Evolutionary conservation across 2,329 filamentous ascomycete species (phyloP).

Genomic region (Cladophialophora psammophila): DNA sequence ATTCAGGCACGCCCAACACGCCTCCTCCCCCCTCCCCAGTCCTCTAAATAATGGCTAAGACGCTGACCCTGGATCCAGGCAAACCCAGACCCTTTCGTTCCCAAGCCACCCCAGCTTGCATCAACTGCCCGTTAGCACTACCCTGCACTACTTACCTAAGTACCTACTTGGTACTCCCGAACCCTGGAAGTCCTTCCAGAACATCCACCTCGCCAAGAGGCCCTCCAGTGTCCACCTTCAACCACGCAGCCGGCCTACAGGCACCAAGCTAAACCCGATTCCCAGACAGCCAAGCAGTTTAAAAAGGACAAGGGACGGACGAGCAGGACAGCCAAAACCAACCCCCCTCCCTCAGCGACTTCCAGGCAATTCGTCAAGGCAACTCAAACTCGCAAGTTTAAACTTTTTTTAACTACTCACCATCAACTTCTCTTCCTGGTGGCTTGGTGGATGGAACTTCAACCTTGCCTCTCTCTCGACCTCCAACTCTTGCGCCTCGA

Average conservation of each 20-base stretch:
- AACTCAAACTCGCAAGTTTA: background rate
- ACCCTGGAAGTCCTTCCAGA: slow-evolving; percentile 16
- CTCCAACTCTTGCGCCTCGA: slow-evolving; percentile 2
- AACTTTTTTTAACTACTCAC: slow-evolving; percentile 5
- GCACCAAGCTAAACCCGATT: slow-evolving; percentile 6
- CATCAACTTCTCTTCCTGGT: background rate
- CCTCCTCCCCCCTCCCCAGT: background rate
- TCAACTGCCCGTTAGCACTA: slow-evolving; percentile 6
- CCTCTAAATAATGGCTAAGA: background rate
- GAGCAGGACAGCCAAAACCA: background rate
- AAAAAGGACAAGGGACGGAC: slow-evolving; percentile 3
- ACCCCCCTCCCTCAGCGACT: background rate
- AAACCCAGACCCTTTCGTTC: slow-evolving; percentile 9
- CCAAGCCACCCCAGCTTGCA: background rate
- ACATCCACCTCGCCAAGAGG: slow-evolving; percentile 6
- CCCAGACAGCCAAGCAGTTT: background rate
- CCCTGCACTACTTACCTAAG: background rate
- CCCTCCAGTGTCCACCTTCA: slow-evolving; percentile 8
- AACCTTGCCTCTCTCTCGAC: background rate
- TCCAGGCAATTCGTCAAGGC: background rate
- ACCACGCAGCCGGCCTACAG: background rate
- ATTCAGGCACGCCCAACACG: background rate
- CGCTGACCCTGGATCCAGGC: slow-evolving; percentile 20
- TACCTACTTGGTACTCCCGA: background rate
- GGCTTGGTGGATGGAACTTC: slow-evolving; percentile 2